Evolutionary conservation across 139 green algal genomes (phyloP), one percentile per base, ranked within the genome.

Genomic region (Chlamydomonas incerta): DNA sequence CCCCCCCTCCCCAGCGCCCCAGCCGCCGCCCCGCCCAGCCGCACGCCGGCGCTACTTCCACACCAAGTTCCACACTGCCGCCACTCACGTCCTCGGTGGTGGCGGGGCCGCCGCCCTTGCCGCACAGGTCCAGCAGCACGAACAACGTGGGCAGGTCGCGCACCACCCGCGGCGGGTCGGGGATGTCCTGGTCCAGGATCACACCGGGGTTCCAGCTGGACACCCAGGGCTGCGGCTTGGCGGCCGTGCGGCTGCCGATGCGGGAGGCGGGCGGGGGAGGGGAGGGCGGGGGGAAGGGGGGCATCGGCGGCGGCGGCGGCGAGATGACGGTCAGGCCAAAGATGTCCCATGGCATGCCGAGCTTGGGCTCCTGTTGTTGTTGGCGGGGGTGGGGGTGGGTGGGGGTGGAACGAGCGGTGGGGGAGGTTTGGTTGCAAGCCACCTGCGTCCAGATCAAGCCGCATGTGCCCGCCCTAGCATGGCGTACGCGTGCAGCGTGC

Each of bases 51-150:
- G n/a, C n/a, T n/a, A n/a, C n/a, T n/a, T n/a, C n/a, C n/a, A n/a
- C n/a, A n/a, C n/a, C n/a, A n/a, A n/a, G 41, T 50, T 50, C 41
- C 41, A 50, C 8, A 50, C 41, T 50, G 55, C 20, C 55, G 8
- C 2, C 9, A 52, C 79, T 47, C 33, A 85, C 80, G 33, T 34
- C 15, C 33, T 79, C 71, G 1, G 52, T 80, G 26, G 68, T 79
- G 13, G 80, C 80, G 6, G 80, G 24, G 1, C 80, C 80, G 52
- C 66, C 66, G 31, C 80, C 80, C 50, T 85, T 76, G 50, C 55
- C 68, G 69, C 80, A 86, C 35, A 86, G 67, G 33, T 86, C 80
- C 52, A 86, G 55, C 33, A 86, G 15, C 28, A 86, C 80, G 34
- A 86, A 86, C 17, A 86, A 68, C 11, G 80, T 63, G 24, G 80